A percentile compares a stretch with the other conserved stretches of the same genome.
These are phyloP conservation scores for Rickenella mellea DNA, from an alignment of 768 basidiomycete genomes.

Conservation along the genomic window DNA sequence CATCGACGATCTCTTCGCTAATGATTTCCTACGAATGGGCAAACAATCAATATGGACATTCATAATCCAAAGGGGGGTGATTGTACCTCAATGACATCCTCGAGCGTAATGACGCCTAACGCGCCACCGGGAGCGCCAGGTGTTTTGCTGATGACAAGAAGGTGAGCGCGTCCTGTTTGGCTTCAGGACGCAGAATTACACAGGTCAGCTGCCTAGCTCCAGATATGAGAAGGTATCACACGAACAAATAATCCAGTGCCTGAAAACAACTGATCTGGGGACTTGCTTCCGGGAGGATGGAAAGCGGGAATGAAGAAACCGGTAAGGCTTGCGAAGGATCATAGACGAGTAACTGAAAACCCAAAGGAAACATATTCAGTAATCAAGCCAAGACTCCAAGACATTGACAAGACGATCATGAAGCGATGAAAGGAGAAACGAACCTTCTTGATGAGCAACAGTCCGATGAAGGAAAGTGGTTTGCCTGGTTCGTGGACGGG, in stretches of 20 bases:
- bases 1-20: constrained; percentile 91
- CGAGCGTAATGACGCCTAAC: constrained; percentile 84
- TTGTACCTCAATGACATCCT: constrained; percentile 75
- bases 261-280: constrained; percentile 92
- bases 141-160: constrained; percentile 74
- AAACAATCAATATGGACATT: neutral
- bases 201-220: neutral
- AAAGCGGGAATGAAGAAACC: constrained; percentile 66
- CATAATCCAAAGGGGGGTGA: neutral
- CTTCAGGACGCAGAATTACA: constrained; percentile 22
- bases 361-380: neutral
- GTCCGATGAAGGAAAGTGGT: constrained; percentile 63
- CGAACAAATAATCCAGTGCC: constrained; percentile 85
- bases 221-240: constrained; percentile 1
- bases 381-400: neutral
- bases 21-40: constrained; percentile 68
- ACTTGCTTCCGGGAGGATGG: constrained; percentile 81
- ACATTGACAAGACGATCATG: neutral
- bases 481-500: constrained; percentile 74
- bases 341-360: constrained; percentile 67
- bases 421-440: constrained; percentile 7
- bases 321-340: constrained; percentile 75
- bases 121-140: constrained; percentile 80
- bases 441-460: constrained; percentile 79
- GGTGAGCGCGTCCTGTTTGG: constrained; percentile 91